These are phyloP conservation scores for Neofusicoccum sp. DNA, from an alignment of 2,329 filamentous ascomycete species.

Conservation along the genomic window DNA sequence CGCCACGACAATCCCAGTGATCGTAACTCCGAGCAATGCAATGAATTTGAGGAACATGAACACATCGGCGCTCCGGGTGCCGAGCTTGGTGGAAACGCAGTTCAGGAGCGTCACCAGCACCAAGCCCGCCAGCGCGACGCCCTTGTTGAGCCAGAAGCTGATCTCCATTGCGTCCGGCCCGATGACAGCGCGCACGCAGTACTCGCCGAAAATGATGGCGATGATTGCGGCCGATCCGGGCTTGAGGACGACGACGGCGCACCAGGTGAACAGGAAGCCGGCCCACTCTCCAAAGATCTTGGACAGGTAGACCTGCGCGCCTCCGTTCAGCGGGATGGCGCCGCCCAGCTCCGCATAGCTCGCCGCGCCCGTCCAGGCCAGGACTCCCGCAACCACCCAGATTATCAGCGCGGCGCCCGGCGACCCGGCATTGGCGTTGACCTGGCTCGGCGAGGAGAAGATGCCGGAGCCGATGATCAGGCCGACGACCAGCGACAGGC, in stretches of 20 bases:
- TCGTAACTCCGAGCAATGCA: constrained; percentile 79
- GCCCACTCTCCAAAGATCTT: constrained; percentile 95
- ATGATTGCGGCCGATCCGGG: constrained; percentile 93
- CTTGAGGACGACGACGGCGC: constrained; percentile 88
- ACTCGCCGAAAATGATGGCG: constrained; percentile 96
- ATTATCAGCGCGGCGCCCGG: constrained; percentile 87
- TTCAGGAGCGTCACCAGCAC: constrained; percentile 79
- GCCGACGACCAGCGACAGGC: constrained; percentile 84
- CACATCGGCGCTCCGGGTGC: constrained; percentile 81
- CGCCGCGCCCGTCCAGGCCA: constrained; percentile 94
- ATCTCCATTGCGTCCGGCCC: constrained; percentile 81
- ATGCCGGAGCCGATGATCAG: constrained; percentile 96
- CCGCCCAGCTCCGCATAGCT: constrained; percentile 95
- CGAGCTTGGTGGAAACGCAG: constrained; percentile 84
- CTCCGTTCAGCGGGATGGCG: constrained; percentile 92
- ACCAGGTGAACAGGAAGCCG: constrained; percentile 96
- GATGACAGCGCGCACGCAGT: constrained; percentile 82
- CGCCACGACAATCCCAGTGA: constrained; percentile 87
- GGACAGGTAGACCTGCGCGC: constrained; percentile 86
- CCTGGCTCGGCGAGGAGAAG: constrained; percentile 90
- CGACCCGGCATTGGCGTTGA: constrained; percentile 87
- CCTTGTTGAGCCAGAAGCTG: constrained; percentile 87
- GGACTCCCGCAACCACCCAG: constrained; percentile 84
- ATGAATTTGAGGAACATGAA: constrained; percentile 98
- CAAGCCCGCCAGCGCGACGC: constrained; percentile 75